Evolutionary conservation across 345 rosid genomes (phyloP), one percentile per base, ranked within the genome.

Genomic region (Trapa bicornis): DNA sequence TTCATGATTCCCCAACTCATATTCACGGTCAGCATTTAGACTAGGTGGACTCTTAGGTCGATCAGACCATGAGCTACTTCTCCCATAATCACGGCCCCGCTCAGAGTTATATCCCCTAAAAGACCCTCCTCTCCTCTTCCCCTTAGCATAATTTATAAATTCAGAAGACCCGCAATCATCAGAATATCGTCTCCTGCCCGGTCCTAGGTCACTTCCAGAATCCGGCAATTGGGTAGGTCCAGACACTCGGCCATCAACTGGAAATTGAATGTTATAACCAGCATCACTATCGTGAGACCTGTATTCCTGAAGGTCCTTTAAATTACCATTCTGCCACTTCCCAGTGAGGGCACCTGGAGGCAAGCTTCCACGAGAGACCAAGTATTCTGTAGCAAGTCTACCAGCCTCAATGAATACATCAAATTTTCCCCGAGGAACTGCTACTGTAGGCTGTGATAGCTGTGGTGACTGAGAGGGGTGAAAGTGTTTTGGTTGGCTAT

Each of bases 341-440:
- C 79, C 79, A 16, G 87, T 75, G 47, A 87, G 81, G 75, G 75
- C 81, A 71, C 72, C 80, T 5, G 80, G 78, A 12, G 96, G 81
- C 52, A 89, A 63, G 57, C 82, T 69, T 43, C 97, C 97, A 78
- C 84, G 88, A 75, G 91, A 89, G 65, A 87, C 96, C 76, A 94
- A 84, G 74, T 91, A 91, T 79, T 94, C 97, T 1, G 91, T 86
- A 2, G 97, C 99, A 71, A 94, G 89, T 71, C 89, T 87, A 48
- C 99, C 99, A 2, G 97, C 97, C 76, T 91, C 93, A 89, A 91
- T 81, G 77, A 91, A 80, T 61, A 91, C 65, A 47, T 83, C 88
- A 3, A 82, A 80, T 76, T 78, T 85, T 39, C 84, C 35, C 13
- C 5, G 15, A 32, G 63, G 37, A 33, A 38, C 63, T 5, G 15